Percentiles rank a stretch among this genome's conserved stretches.
Conservation (phyloP, 345 rosid species). For the Orychophragmus violaceus region DNA sequence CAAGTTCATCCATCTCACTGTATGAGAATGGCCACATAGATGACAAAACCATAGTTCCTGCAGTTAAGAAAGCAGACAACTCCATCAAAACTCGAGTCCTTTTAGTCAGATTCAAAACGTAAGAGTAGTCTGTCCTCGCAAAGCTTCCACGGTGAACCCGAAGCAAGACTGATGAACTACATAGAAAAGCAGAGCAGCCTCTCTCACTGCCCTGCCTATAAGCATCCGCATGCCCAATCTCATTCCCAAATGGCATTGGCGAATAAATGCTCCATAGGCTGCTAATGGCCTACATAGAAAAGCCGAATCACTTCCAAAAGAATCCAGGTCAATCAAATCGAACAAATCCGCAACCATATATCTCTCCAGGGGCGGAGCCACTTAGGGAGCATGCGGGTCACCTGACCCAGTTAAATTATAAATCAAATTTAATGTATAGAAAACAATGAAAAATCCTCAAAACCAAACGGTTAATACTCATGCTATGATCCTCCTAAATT, state of each 20-base stretch:
- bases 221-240: constrained; percentile 83
- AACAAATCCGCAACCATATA: constrained; percentile 68
- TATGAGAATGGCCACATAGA: constrained; percentile 55
- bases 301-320: constrained; percentile 81
- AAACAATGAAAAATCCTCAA: too few species aligned
- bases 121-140: constrained; percentile 46
- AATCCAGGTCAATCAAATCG: constrained; percentile 86
- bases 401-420: too few species aligned
- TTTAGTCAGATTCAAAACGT: neutral
- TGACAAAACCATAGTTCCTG: constrained; percentile 81
- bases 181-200: constrained; percentile 71
- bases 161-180: constrained; percentile 77
- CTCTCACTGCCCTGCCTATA: constrained; percentile 87
- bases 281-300: constrained; percentile 69
- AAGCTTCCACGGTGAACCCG: constrained; percentile 49
- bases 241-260: constrained; percentile 93
- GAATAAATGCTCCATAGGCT: constrained; percentile 76
- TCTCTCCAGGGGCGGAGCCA: too few species aligned
- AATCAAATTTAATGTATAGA: too few species aligned
- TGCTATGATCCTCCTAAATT: too few species aligned
- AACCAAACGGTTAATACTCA: too few species aligned
- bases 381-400: too few species aligned
- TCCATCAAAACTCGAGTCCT: neutral
- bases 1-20: constrained; percentile 66
- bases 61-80: neutral